Evolutionary conservation across 306 rosid genomes (phyloP), one percentile per base, ranked within the genome.

Genomic region (Fagus sylvatica): DNA sequence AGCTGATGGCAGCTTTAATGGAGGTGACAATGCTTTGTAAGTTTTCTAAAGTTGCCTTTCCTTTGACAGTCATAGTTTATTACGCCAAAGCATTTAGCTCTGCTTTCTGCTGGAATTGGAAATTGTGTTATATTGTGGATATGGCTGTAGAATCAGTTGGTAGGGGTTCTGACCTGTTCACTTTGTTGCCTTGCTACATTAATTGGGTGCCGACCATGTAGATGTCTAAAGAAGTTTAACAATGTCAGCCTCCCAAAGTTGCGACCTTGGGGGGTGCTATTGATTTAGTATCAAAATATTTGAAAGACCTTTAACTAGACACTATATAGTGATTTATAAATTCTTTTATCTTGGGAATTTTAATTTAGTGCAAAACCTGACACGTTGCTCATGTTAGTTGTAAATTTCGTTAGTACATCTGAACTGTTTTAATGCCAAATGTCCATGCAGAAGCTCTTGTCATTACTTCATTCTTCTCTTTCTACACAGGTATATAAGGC

Each of bases 1-100:
- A 3, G 93, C 86, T 19, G 98, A 89, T 76, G 98, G 97, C 66
- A 91, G 96, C 89, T 92, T 94, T 61, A 92, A 94, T 30, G 97
- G 93, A 6, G 98, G 98, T 1, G 93, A 90, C 74, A 94, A 94
- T 84, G 97, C 98, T 51, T 71, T 94, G 97, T 93, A 76, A 90
- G 91, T 85, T 55, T 10, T 79, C 22, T 59, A 1, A 16, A 57
- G 28, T 15, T n/a, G 48, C 65, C 78, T 62, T 72, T 67, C 17
- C 69, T 28, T 28, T 12, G 8, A 43, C 37, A 37, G 16, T 16
- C 48, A 37, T 1, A 16, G 9, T 65, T 7, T 39, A 17, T 17
- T 7, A 17, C 17, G 71, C 32, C 37, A 4, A 65, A 37, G 48
- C 32, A 65, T 65, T 8, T 8, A 65, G 11, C 46, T 17, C 22